phyloP scores from a whole-genome alignment of 2,329 filamentous ascomycete genomes.

The Penicillium sumatraense region DNA sequence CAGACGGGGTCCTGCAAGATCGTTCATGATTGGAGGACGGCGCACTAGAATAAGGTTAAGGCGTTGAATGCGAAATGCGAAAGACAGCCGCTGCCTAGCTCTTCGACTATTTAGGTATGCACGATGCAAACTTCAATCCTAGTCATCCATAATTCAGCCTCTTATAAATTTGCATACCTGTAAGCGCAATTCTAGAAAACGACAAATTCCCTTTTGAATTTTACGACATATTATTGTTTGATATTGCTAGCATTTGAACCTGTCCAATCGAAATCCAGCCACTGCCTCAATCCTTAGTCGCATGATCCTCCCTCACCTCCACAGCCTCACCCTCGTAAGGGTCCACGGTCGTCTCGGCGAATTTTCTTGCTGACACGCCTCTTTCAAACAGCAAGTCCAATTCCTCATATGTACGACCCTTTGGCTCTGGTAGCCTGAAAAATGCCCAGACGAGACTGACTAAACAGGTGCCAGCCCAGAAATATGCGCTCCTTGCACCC shows the following conservation, averaged over 20 bases:
- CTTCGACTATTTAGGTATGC: too few species aligned
- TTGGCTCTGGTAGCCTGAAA: slow-evolving; percentile 48
- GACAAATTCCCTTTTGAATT: too few species aligned
- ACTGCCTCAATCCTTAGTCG: not conserved
- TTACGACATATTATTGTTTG: too few species aligned
- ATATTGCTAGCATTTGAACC: too few species aligned
- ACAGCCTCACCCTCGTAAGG: not conserved
- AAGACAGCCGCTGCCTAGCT: too few species aligned
- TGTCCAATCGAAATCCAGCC: not conserved
- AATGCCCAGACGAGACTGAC: slow-evolving; percentile 44
- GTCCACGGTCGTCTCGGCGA: not conserved
- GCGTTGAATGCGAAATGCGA: not conserved
- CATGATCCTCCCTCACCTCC: not conserved
- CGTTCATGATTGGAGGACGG: not conserved
- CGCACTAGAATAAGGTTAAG: not conserved
- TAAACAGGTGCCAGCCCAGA: slow-evolving; percentile 45
- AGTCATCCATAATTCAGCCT: too few species aligned
- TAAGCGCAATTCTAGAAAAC: too few species aligned
- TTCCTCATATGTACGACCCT: slow-evolving; percentile 47
- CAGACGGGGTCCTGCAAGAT: not conserved
- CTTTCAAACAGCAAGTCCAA: slow-evolving; percentile 41
- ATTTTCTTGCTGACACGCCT: slow-evolving; percentile 1
- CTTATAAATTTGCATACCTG: too few species aligned
- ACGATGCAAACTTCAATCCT: too few species aligned
- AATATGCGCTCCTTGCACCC: slow-evolving; percentile 45